Conservation (phyloP, 1,284 basidiomycete species). For the Puccinia triticina region DNA sequence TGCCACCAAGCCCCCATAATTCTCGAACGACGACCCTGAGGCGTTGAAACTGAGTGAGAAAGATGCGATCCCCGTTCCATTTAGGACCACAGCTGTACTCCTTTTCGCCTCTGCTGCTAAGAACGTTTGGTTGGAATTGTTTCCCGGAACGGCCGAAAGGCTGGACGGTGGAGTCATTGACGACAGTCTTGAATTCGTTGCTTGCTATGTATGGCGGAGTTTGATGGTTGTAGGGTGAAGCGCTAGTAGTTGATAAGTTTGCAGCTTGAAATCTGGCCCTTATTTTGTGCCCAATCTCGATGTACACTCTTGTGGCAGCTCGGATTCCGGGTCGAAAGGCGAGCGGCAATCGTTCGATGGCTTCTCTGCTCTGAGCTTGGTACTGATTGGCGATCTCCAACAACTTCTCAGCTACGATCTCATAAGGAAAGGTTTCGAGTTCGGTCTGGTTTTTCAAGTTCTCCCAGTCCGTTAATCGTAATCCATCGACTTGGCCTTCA, state of each 20-base stretch:
- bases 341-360: slow-evolving; percentile 59
- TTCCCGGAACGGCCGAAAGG: not conserved
- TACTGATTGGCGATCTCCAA: slow-evolving; percentile 58
- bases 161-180: not conserved
- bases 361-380: slow-evolving; percentile 53
- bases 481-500: slow-evolving; percentile 36
- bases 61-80: slow-evolving; percentile 42
- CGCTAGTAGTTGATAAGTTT: not conserved
- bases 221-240: not conserved
- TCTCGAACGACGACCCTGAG: slow-evolving; percentile 25
- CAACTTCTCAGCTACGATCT: slow-evolving; percentile 56
- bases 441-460: not conserved
- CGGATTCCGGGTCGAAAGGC: slow-evolving; percentile 59
- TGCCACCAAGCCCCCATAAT: slow-evolving; percentile 36
- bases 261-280: not conserved
- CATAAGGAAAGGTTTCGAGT: slow-evolving; percentile 53
- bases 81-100: not conserved
- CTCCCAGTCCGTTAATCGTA: slow-evolving; percentile 44
- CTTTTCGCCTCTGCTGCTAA: not conserved
- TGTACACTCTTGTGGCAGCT: slow-evolving; percentile 61
- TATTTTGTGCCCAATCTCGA: slow-evolving; percentile 59
- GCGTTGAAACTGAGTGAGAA: slow-evolving; percentile 37
- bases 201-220: not conserved
- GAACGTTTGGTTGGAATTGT: not conserved
- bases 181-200: not conserved